Base-by-base conservation (phyloP, 176 grass and related monocot species). In the Saccharum officinarum region DNA sequence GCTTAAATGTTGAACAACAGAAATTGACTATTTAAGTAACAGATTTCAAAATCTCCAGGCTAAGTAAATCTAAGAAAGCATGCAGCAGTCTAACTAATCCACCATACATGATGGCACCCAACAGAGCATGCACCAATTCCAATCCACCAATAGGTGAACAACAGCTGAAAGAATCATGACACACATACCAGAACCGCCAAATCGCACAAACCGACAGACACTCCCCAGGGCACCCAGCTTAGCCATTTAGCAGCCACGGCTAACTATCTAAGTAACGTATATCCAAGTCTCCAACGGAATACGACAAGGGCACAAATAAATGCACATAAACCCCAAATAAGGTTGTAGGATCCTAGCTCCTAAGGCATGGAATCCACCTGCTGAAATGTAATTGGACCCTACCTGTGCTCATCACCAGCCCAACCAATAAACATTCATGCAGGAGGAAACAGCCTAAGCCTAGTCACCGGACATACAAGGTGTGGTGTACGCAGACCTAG, bases 401-500 rank as follows among this genome's bases (percentile, higher is more conserved):
- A 92, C 59, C 34, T 85, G 25, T 91, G 74, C 17, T 88, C 76
- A 10, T 93, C 89, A 64, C 83, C 61, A 11, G 71, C 76, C 75
- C 76, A 83, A 33, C 73, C 63, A 69, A 87, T 83, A 65, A 54
- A 55, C 20, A 10, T 14, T 20, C 42, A 28, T 22, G 33, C 52
- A 66, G 50, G 14, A 41, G 79, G 37, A 38, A 39, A 49, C 28
- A 22, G 26, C 26, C 37, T 45, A 54, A 26, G 18, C 26, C 20
- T 45, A 54, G 55, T 73, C 22, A 12, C 34, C 40, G 2, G 9
- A 75, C 18, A 63, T 38, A 25, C 1, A 20, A 23, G 33, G 8
- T 31, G 45, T 12, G 31, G 1, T 0, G 9, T 63, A 13, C 23
- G 0, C 1, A 0, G 28, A 14, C 60, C 60, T 23, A 33, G 31